Evolutionary conservation across 441 rosid genomes (phyloP).

Genomic region (Brassica balearica): DNA sequence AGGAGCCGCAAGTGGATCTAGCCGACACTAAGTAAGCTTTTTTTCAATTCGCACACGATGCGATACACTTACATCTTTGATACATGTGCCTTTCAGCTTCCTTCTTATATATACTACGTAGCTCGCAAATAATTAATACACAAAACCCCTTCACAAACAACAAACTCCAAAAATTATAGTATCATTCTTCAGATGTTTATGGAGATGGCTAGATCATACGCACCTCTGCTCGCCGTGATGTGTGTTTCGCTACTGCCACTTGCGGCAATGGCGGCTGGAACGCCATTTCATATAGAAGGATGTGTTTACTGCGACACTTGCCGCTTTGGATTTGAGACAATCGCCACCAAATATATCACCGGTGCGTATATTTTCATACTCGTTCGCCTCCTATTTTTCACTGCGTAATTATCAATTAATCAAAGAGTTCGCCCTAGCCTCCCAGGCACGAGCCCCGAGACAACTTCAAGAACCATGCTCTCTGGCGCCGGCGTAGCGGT

Average conservation of each 20-base stretch:
- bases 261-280: constrained; percentile 39
- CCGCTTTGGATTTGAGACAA: constrained; percentile 75
- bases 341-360: constrained; percentile 49
- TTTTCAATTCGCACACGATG: constrained; percentile 31
- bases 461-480: too few relatives aligned
- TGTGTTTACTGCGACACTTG: constrained; percentile 75
- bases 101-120: constrained; percentile 21
- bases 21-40: constrained; percentile 41
- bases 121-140: not conserved
- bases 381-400: not conserved
- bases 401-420: not conserved
- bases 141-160: not conserved
- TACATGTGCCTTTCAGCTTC: constrained; percentile 28
- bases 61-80: constrained; percentile 24
- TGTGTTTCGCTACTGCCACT: constrained; percentile 46
- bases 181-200: not conserved
- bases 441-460: too few relatives aligned
- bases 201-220: constrained; percentile 45
- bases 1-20: constrained; percentile 51
- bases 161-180: not conserved
- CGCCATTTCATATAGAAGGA: constrained; percentile 58
- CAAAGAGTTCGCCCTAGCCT: too few relatives aligned
- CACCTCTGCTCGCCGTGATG: constrained; percentile 18
- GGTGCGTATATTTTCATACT: constrained; percentile 45
- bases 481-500: too few relatives aligned